Percentiles rank a stretch among this genome's conserved stretches.
phyloP scores from a whole-genome alignment of 257 asterid genomes.

The Jaltomata sinuosa region DNA sequence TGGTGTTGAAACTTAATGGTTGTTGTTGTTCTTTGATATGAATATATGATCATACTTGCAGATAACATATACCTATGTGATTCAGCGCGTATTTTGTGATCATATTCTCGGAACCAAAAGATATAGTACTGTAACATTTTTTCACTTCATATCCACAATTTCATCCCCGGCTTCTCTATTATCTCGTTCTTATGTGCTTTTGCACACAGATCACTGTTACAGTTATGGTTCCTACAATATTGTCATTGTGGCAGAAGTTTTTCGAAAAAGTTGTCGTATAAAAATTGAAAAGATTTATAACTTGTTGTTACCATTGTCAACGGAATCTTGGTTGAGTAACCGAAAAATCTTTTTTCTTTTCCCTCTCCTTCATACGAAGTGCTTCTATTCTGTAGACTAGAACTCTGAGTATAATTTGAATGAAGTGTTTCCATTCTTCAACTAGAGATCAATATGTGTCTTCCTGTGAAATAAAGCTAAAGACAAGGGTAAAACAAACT shows the following conservation, averaged over 20 bases:
- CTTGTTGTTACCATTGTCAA: not conserved
- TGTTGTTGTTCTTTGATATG: not conserved
- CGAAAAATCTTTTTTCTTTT: not conserved
- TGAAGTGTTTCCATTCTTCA: not conserved
- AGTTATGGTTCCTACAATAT: not conserved
- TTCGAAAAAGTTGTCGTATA: not conserved
- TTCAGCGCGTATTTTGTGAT: not conserved
- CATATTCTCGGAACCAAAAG: not conserved
- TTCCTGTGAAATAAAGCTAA: not conserved
- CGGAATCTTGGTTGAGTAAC: not conserved
- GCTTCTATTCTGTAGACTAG: not conserved
- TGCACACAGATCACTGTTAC: not conserved
- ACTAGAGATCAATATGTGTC: not conserved
- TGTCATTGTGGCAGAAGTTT: not conserved
- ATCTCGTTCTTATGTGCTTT: not conserved
- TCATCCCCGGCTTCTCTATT: not conserved
- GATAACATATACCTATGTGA: not conserved
- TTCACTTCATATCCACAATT: not conserved
- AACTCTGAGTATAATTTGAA: not conserved
- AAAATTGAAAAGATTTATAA: not conserved
- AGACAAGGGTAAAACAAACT: not conserved
- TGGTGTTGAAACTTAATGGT: not conserved
- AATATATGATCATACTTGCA: not conserved
- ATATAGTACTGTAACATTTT: not conserved
- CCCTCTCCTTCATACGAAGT: not conserved